These are phyloP conservation scores for Backusella circina DNA, from an alignment of 192 early-diverging fungal genomes.

Conservation along the genomic window DNA sequence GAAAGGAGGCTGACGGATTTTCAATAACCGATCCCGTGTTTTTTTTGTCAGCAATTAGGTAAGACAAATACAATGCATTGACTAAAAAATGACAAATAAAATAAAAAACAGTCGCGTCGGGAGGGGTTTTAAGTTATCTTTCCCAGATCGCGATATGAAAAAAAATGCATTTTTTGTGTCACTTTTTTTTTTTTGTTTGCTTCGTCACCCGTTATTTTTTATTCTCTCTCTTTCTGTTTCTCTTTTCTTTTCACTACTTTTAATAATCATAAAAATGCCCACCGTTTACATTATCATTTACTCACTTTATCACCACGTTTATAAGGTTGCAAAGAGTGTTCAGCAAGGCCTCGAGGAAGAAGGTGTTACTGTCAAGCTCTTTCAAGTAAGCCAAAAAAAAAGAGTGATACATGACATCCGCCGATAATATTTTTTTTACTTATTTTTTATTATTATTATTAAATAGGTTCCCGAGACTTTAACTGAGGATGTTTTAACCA, in stretches of 20 bases:
- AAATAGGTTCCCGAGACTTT: conserved; percentile 49
- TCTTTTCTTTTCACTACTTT: conserved; percentile 3
- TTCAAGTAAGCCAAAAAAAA: conserved; percentile 25
- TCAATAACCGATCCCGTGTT: not conserved
- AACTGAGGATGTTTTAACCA: conserved; percentile 42
- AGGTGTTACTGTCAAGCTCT: conserved; percentile 34
- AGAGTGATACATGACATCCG: not conserved
- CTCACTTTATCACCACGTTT: conserved; percentile 62
- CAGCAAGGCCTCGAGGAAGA: conserved; percentile 59
- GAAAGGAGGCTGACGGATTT: not conserved
- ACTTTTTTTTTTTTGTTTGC: not conserved
- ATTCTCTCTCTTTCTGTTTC: not conserved
- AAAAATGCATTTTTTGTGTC: not conserved
- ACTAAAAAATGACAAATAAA: not conserved
- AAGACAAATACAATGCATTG: not conserved
- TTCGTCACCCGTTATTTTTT: not conserved
- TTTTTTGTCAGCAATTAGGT: not conserved
- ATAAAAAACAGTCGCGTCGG: not conserved
- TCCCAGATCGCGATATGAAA: not conserved
- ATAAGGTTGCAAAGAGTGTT: conserved; percentile 58
- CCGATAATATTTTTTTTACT: not conserved
- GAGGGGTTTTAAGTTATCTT: not conserved
- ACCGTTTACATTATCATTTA: conserved; percentile 34
- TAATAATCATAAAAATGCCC: conserved; percentile 12
- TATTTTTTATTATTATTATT: not conserved